Conservation (phyloP, 2,329 filamentous ascomycete genomes). For the Dryadomyces quercivorus region DNA sequence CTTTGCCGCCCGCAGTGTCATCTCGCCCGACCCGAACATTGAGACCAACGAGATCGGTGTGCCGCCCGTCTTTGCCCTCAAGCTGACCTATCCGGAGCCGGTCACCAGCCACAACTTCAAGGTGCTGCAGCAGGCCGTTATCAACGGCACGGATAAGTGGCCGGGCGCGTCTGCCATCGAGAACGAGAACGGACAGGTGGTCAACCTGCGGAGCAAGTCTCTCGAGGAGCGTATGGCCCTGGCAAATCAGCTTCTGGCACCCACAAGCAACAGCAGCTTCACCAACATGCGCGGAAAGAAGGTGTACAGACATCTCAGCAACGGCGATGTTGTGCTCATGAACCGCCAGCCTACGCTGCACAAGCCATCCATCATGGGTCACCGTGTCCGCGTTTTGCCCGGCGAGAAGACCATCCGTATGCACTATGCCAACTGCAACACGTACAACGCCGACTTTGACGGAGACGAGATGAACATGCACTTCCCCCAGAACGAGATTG, state of each 20-base stretch:
- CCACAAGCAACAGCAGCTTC: conserved; percentile 60
- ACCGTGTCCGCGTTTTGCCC: conserved; percentile 80
- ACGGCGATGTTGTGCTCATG: conserved; percentile 96
- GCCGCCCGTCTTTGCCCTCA: conserved; percentile 92
- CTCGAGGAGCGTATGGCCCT: conserved; percentile 78
- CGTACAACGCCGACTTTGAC: conserved; percentile 98
- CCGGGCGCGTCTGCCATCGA: conserved; percentile 91
- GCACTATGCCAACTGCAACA: conserved; percentile 99
- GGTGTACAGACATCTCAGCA: conserved; percentile 88
- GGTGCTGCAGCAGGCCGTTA: conserved; percentile 88
- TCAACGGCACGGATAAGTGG: conserved; percentile 89
- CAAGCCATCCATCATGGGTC: conserved; percentile 98
- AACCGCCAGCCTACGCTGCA: conserved; percentile 96
- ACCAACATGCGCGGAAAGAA: conserved; percentile 83
- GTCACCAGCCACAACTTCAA: conserved; percentile 96
- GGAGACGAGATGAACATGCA: conserved; percentile 99
- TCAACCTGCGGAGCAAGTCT: conserved; percentile 78
- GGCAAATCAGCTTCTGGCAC: conserved; percentile 85
- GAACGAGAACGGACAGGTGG: conserved; percentile 85
- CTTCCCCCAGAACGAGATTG: conserved; percentile 94
- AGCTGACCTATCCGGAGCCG: conserved; percentile 91
- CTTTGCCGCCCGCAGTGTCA: conserved; percentile 92
- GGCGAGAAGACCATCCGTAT: conserved; percentile 97
- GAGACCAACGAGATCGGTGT: conserved; percentile 99
- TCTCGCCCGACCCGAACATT: conserved; percentile 95